Evolutionary conservation across 2,329 filamentous ascomycete genomes (phyloP).

Genomic region (Apiospora saccharicola): DNA sequence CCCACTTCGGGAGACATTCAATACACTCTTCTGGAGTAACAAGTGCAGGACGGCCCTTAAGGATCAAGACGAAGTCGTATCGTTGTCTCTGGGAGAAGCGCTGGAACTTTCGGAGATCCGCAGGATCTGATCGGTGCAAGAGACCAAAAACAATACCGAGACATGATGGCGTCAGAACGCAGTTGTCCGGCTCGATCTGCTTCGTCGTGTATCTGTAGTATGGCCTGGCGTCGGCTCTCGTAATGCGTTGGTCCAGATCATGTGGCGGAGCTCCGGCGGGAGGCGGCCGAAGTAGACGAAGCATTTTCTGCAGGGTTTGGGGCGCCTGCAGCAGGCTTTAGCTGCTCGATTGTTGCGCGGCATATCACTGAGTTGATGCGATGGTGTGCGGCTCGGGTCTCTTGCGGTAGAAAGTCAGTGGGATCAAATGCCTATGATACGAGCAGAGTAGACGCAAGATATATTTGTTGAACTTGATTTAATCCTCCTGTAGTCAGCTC

Average conservation of each 20-base stretch:
- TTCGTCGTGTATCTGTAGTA: background rate
- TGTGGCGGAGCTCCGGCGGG: background rate
- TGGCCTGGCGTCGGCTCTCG: background rate
- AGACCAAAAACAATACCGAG: background rate
- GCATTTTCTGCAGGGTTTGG: background rate
- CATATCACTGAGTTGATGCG: no score
- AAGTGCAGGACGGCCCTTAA: background rate
- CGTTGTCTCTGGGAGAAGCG: background rate
- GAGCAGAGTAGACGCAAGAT: no score
- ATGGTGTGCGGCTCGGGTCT: no score
- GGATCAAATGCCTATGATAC: no score
- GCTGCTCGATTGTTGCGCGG: no score
- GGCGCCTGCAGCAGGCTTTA: no score
- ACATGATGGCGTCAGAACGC: background rate
- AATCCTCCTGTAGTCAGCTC: no score
- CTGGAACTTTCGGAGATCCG: no score
- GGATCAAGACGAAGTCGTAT: background rate
- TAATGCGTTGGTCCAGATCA: background rate
- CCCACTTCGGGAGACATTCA: background rate
- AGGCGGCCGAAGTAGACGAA: background rate
- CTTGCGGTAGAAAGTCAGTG: no score
- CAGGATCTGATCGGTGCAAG: no score
- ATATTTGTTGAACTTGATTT: no score
- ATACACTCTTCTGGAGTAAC: background rate
- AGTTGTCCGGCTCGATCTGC: background rate